A percentile compares a stretch with the other conserved stretches of the same genome.
These are phyloP conservation scores for Fusarium paranaense DNA, from an alignment of 2,329 filamentous ascomycete genomes.

Conservation along the genomic window DNA sequence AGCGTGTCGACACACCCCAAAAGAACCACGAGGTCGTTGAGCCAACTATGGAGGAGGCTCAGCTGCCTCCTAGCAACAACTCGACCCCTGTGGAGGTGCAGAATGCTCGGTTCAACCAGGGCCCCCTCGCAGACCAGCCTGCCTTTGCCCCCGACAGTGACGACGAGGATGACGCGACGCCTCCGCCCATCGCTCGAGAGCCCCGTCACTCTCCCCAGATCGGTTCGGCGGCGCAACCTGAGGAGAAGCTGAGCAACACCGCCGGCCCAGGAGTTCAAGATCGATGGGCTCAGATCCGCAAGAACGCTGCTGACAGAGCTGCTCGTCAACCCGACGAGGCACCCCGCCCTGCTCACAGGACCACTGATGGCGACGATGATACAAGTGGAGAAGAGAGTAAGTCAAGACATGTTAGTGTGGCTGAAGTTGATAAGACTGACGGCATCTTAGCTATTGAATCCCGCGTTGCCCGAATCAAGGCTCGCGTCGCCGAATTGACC, in stretches of 20 bases:
- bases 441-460: slow-evolving; percentile 84
- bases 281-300: slow-evolving; percentile 95
- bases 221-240: slow-evolving; percentile 42
- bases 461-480: slow-evolving; percentile 96
- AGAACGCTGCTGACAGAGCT: slow-evolving; percentile 89
- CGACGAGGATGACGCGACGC: slow-evolving; percentile 61
- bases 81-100: slow-evolving; percentile 42
- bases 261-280: slow-evolving; percentile 65
- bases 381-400: slow-evolving; percentile 96
- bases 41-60: slow-evolving; percentile 34
- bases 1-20: slow-evolving; percentile 36
- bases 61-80: slow-evolving; percentile 32
- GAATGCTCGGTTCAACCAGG: slow-evolving; percentile 82
- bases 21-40: slow-evolving; percentile 35
- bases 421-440: slow-evolving; percentile 35
- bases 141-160: slow-evolving; percentile 78
- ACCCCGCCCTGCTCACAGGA: slow-evolving; percentile 65
- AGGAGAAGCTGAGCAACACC: slow-evolving; percentile 50
- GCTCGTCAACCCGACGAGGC: slow-evolving; percentile 75
- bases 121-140: slow-evolving; percentile 86
- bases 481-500: slow-evolving; percentile 93
- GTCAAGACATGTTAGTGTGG: slow-evolving; percentile 52
- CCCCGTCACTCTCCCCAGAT: slow-evolving; percentile 42
- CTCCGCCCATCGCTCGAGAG: slow-evolving; percentile 64
- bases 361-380: slow-evolving; percentile 79